Evolutionary conservation across 164 flowering plant species (phyloP), one percentile per base, ranked within the genome.

Genomic region (Magnolia changhungtana): DNA sequence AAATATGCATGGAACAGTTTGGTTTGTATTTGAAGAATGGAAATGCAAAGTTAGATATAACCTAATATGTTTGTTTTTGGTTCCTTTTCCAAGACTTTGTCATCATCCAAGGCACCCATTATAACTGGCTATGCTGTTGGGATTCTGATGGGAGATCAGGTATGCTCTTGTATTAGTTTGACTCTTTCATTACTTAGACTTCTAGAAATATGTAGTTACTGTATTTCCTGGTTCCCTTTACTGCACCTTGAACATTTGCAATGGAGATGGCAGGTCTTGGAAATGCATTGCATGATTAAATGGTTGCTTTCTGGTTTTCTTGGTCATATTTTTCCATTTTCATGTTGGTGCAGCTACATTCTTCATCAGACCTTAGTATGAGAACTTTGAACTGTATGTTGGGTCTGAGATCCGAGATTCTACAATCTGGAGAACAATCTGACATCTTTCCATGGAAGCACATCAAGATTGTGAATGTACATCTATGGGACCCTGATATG

Each of bases 71-170:
- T n/a, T 65, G 11, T 73, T 52, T 69, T 2, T 82, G 63, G 23
- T 55, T 67, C 69, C 23, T 45, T 76, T 65, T 75, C 80, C 6
- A 72, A 93, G 98, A 88, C 90, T 29, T 84, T 93, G 81, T 69
- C 83, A 18, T 73, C 92, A 50, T 85, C 86, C 84, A 79, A 29
- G 80, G 81, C 84, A 14, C 85, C 89, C 69, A 74, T 18, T 7
- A 73, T 81, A 19, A 77, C 84, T 69, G 87, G 87, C 59, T 86
- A 84, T 87, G 91, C 92, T 74, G 86, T 93, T 80, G 98, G 96
- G 59, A 76, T 90, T 80, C 81, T 93, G 16, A 80, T 61, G 4
- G 91, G 88, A 51, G 82, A 90, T 70, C 84, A 90, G 95, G 96
- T 89, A 81, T 61, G 72, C 51, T 50, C 19, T 20, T 21, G 8